Percentiles rank a stretch among this genome's conserved stretches.
phyloP scores from a whole-genome alignment of 208 protist genomes.

The Dictyostelium gargantuum region DNA sequence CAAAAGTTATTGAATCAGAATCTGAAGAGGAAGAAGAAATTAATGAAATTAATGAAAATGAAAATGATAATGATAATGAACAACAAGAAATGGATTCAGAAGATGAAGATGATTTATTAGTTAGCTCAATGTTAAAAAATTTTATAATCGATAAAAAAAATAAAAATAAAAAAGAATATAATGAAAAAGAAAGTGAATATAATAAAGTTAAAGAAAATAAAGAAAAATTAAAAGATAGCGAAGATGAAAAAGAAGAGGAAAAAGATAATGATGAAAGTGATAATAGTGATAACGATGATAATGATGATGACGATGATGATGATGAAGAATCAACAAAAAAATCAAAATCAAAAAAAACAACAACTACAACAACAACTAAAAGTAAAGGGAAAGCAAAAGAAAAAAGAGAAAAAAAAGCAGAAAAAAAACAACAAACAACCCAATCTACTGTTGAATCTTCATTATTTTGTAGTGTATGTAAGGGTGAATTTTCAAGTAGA shows the following conservation, averaged over 20 bases:
- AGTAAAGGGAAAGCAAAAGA: constrained; percentile 45
- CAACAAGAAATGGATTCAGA: background rate
- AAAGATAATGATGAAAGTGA: background rate
- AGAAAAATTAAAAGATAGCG: background rate
- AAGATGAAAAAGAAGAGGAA: background rate
- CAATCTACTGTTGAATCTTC: no score
- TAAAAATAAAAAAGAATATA: background rate
- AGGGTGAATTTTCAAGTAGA: constrained; percentile 30
- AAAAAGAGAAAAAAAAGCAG: constrained; percentile 49
- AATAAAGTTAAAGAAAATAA: background rate
- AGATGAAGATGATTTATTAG: constrained; percentile 1
- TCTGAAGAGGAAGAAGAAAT: background rate
- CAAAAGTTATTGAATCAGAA: background rate
- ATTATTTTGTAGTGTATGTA: constrained; percentile 61
- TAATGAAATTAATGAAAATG: background rate
- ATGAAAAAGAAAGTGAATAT: background rate
- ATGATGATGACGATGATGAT: background rate
- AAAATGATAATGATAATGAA: background rate
- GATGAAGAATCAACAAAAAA: background rate
- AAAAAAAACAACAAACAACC: background rate
- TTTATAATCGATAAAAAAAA: background rate
- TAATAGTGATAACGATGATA: background rate
- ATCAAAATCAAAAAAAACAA: background rate
- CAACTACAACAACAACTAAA: background rate
- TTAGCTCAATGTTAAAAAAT: background rate